Evolutionary conservation across 257 asterid genomes (phyloP), one percentile per base, ranked within the genome.

Genomic region (Catharanthus roseus): DNA sequence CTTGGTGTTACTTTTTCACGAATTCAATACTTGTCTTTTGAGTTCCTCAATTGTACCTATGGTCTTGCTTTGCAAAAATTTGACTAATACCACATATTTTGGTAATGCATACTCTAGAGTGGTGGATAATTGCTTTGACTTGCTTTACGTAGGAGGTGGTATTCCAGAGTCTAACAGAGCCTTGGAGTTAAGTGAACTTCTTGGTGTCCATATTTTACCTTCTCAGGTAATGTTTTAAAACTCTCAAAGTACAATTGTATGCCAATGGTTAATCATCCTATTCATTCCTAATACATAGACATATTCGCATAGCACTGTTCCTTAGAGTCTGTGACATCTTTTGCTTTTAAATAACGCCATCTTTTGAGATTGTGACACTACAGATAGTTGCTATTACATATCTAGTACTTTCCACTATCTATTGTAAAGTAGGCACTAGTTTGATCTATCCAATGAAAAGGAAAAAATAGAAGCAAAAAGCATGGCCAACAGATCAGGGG

Each of bases 131-230:
- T 57, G 68, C 26, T 65, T 28, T 62, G 7, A 16, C 9, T 60
- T 45, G 3, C 75, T 24, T 75, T 65, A 64, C n/a, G 16, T 69
- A 85, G 93, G 93, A 71, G 93, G 90, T 72, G 93, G 90, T 51
- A 77, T 71, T 47, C 93, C 90, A 7, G 93, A 87, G 79, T 83
- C 89, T 64, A 83, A 81, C 75, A 77, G 89, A 78, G 90, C 93
- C 67, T 55, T 58, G 47, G 90, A 82, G 72, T 78, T 87, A 83
- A 85, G 86, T 76, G 78, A 83, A 45, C 76, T 85, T 63, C 81
- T 87, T 55, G 85, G 86, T 53, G 76, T 87, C 70, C 77, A 80
- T 10, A 82, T 87, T 72, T 78, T 79, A 70, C 82, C 88, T 74
- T 80, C 87, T 74, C 93, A 87, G 88, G 90, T 87, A 64, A 31